Base-by-base conservation (phyloP, 2,329 filamentous ascomycete genomes). In the Leptographium lundbergii region DNA sequence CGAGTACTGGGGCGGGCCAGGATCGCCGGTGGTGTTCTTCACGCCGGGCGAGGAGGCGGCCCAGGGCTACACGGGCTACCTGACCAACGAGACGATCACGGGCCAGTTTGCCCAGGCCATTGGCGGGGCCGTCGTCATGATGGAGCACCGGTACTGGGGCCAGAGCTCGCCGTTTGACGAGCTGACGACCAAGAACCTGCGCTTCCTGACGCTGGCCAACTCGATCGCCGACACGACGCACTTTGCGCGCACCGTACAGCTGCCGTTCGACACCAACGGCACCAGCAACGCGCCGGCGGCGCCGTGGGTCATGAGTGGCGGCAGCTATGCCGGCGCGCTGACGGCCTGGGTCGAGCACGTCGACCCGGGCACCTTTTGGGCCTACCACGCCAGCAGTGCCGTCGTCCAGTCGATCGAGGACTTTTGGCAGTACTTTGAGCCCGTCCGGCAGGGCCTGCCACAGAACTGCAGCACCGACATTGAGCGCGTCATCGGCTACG, bases 281-380 rank as follows among this genome's bases (percentile, higher is more conserved):
- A 69, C 67, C 61, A 79, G 73, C 64, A 74, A 74, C 55, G 75
- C 79, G 7, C 70, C 71, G 34, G 70, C 75, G 47, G 77, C 77
- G 4, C 79, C 81, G 0, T 84, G 81, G 81, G 70, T 83, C 39
- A 71, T 77, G 56, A 72, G 74, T 19, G 81, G 81, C 22, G 80
- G 79, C 17, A 81, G 77, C 3, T 83, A 83, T 66, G 73, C 75
- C 32, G 81, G 80, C 55, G 79, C 79, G 0, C 70, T 83, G 54
- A 68, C 79, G 1, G 79, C 74, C 0, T 82, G 80, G 80, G 74
- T 75, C 4, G 75, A 75, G 27, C 70, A 72, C 14, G 69, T 75
- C 19, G 73, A 75, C 11, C 78, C 80, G 0, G 80, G 77, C n/a
- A 82, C 78, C 0, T 80, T 78, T 67, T 82, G 79, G 79, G 78